phyloP scores from a whole-genome alignment of 495 filamentous ascomycete species.

The Penicillium taxi region DNA sequence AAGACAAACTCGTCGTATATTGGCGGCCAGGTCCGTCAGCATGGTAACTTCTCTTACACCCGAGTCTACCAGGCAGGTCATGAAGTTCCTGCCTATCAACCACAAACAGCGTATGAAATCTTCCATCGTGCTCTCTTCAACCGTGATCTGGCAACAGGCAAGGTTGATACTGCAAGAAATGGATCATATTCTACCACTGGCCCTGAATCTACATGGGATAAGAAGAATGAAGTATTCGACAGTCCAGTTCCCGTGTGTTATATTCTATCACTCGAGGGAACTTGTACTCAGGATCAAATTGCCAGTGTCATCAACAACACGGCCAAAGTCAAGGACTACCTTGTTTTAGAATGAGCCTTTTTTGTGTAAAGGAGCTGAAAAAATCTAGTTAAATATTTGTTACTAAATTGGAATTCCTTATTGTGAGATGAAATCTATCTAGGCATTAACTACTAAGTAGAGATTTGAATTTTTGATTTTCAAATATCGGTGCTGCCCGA shows the following conservation, averaged over 20 bases:
- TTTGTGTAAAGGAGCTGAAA: too few species aligned
- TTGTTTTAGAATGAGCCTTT: conserved; percentile 41
- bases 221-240: conserved; percentile 38
- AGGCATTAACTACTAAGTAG: too few species aligned
- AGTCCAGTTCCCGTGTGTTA: conserved; percentile 41
- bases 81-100: conserved; percentile 53
- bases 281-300: conserved; percentile 43
- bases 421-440: too few species aligned
- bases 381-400: too few species aligned
- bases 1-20: conserved; percentile 36
- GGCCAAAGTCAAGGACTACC: conserved; percentile 43
- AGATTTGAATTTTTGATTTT: too few species aligned
- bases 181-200: conserved; percentile 42
- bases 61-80: conserved; percentile 55
- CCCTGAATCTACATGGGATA: conserved; percentile 41
- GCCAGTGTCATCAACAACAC: conserved; percentile 37
- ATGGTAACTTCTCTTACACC: conserved; percentile 52
- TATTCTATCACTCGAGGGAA: conserved; percentile 27
- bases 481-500: too few species aligned
- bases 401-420: too few species aligned
- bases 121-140: conserved; percentile 48
- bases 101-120: conserved; percentile 46
- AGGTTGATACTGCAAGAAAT: conserved; percentile 28
- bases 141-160: conserved; percentile 50
- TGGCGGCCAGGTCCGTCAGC: conserved; percentile 48